Evolutionary conservation across 2,329 filamentous ascomycete genomes (phyloP), one percentile per base, ranked within the genome.

Genomic region (Colletotrichum sp.): DNA sequence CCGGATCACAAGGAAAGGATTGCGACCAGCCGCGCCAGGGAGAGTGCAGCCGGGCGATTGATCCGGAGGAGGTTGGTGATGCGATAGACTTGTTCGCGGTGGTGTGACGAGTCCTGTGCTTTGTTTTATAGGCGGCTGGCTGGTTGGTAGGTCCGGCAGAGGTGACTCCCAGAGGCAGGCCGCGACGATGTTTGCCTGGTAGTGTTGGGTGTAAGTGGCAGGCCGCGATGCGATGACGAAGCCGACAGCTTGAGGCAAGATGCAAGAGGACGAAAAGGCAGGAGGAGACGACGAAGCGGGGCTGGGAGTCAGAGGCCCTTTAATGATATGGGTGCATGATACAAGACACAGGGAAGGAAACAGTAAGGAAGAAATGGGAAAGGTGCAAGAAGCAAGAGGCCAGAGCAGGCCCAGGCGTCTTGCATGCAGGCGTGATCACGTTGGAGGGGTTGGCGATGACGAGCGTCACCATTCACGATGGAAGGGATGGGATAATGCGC

Each of bases 351-450:
- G 36, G 15, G n/a, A 36, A 32, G 21, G 24, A 49, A 7, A 32
- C 44, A 28, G 28, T 34, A 57, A 59, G 12, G n/a, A 32, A 21
- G 18, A 49, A 49, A 67, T n/a, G 7, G n/a, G 32, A 44, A 70
- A 30, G 44, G 34, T 44, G 30, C 30, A 18, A 21, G 39, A 26
- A 68, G 49, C 36, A 49, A 18, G n/a, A 49, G 26, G 49, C 15
- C 34, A 26, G 49, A 13, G 39, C n/a, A 36, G 28, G 49, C 7
- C 34, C 5, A 66, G 21, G 49, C 68, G 24, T 65, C 44, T 52
- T 72, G 72, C 72, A 75, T 75, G 72, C 72, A 72, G 32, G 55
- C n/a, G 28, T 34, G 72, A 75, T 75, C 72, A 75, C 63, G 62
- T 75, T 75, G 52, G 62, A 30, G 59, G 39, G 7, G 39, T 67